These are phyloP conservation scores for Didymella pomorum DNA, from an alignment of 2,329 filamentous ascomycete species.

Conservation along the genomic window DNA sequence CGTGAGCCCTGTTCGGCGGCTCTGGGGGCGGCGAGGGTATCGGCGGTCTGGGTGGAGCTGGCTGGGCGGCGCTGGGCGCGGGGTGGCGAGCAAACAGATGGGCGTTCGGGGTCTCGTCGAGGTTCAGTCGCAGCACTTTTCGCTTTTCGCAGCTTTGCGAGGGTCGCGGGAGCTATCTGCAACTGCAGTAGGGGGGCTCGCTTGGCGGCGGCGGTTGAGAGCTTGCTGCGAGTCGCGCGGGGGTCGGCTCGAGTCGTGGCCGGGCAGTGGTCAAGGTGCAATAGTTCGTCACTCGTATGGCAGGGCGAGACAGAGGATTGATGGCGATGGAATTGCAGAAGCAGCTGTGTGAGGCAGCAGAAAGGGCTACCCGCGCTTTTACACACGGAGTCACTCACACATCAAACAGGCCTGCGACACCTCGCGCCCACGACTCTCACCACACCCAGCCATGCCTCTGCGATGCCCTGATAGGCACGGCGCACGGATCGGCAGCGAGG, in stretches of 20 bases:
- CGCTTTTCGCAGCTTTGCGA: conserved; percentile 28
- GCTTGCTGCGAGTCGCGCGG: conserved; percentile 29
- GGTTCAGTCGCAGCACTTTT: conserved; percentile 10
- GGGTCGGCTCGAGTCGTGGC: conserved; percentile 28
- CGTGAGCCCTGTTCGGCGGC: conserved; percentile 33
- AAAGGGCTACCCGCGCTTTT: not conserved
- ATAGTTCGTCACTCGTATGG: conserved; percentile 7
- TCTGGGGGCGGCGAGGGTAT: conserved; percentile 30
- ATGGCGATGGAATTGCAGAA: too few species aligned
- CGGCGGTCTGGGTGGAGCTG: conserved; percentile 20
- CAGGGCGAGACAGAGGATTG: not conserved
- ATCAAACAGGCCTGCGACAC: conserved; percentile 41
- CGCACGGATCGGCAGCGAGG: conserved; percentile 24
- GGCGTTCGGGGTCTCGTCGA: conserved; percentile 1
- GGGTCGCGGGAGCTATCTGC: conserved; percentile 35
- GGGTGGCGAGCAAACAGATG: conserved; percentile 17
- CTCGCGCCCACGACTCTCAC: conserved; percentile 18
- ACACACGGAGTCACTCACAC: conserved; percentile 25
- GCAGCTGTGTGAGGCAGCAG: too few species aligned
- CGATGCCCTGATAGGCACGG: conserved; percentile 32
- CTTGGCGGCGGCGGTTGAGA: conserved; percentile 41
- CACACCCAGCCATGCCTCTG: conserved; percentile 32
- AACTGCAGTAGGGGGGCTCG: conserved; percentile 45
- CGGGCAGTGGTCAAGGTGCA: conserved; percentile 9
- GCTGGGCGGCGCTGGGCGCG: conserved; percentile 14